Conservation (phyloP, 2,329 filamentous ascomycete genomes). For the Dactylonectria estremocensis region DNA sequence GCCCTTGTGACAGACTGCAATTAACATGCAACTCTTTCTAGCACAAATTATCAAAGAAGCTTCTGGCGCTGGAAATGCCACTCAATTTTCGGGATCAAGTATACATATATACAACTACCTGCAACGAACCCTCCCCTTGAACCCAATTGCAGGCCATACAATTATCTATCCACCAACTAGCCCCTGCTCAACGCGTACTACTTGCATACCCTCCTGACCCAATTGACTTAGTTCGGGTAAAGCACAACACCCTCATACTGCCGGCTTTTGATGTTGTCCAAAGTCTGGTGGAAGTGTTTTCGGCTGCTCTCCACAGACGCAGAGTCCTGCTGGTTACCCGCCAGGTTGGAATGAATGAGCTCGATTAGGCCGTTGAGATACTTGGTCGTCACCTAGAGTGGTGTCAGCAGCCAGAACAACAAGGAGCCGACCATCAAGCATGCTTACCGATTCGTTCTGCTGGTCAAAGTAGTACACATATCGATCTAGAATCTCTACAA, state of each 20-base stretch:
- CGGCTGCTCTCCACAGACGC: constrained; percentile 89
- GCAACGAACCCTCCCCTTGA: constrained; percentile 28
- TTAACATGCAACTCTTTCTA: neutral
- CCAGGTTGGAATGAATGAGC: constrained; percentile 96
- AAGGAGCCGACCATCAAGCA: neutral
- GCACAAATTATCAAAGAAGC: neutral
- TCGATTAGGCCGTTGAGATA: constrained; percentile 98
- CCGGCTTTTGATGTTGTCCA: constrained; percentile 92
- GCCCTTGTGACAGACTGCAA: neutral
- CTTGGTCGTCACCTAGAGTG: constrained; percentile 84
- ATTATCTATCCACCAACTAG: constrained; percentile 49
- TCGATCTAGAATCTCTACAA: constrained; percentile 97
- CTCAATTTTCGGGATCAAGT: constrained; percentile 44
- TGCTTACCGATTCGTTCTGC: constrained; percentile 89
- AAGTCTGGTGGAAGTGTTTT: constrained; percentile 93
- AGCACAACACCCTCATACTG: constrained; percentile 95
- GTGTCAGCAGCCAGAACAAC: constrained; percentile 32
- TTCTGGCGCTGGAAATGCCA: constrained; percentile 17
- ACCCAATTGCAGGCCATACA: constrained; percentile 34
- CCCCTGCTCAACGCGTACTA: constrained; percentile 30
- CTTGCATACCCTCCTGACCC: constrained; percentile 21
- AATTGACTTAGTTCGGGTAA: constrained; percentile 64
- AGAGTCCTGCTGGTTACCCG: constrained; percentile 86
- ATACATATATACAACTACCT: constrained; percentile 51
- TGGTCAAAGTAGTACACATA: constrained; percentile 99